phyloP scores from a whole-genome alignment of 441 rosid species.

The Pelargonium cotyledonis region DNA sequence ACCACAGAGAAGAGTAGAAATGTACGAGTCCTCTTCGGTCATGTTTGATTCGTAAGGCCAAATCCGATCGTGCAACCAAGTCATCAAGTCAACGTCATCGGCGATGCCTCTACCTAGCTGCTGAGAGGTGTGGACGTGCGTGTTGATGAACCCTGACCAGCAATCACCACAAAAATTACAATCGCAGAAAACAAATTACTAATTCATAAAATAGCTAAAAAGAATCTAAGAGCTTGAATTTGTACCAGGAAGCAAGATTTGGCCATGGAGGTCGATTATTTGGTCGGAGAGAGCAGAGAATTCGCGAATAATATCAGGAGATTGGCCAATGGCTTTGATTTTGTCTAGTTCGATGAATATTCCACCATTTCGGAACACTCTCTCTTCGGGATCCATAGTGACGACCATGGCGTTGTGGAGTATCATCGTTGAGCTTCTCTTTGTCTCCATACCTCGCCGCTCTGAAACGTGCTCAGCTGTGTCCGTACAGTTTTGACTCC shows the following conservation, averaged over 20 bases:
- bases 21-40: conserved; percentile 57
- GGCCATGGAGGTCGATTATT: conserved; percentile 46
- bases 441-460: conserved; percentile 20
- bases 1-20: conserved; percentile 62
- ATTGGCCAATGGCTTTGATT: conserved; percentile 49
- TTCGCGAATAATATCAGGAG: conserved; percentile 34
- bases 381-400: conserved; percentile 43
- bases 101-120: conserved; percentile 70
- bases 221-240: neutral
- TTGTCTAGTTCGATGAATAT: conserved; percentile 35
- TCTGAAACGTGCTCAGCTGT: neutral
- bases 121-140: conserved; percentile 69
- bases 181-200: neutral
- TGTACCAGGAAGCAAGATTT: conserved; percentile 53
- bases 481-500: neutral
- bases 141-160: conserved; percentile 49
- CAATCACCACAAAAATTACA: neutral
- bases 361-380: conserved; percentile 51
- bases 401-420: conserved; percentile 47
- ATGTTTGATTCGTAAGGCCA: conserved; percentile 73
- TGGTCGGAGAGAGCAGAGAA: conserved; percentile 33
- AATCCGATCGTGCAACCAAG: conserved; percentile 56
- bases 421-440: conserved; percentile 19
- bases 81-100: conserved; percentile 56
- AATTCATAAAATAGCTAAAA: neutral